Evolutionary conservation across 257 asterid species (phyloP), one percentile per base, ranked within the genome.

Genomic region (Capsicum baccatum): DNA sequence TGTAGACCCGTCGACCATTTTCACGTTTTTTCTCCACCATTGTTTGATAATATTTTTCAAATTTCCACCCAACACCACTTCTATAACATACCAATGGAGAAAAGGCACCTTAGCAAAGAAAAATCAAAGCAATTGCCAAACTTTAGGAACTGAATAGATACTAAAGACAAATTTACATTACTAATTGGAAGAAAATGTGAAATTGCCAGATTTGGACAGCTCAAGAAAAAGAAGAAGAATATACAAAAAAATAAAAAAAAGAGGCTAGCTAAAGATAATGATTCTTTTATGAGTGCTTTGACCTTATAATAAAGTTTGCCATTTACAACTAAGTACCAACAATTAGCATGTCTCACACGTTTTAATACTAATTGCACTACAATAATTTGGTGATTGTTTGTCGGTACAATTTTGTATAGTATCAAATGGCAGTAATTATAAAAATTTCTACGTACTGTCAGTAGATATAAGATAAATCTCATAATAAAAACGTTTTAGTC

Each of bases 41-140:
- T 26, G 13, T 54, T 76, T 76, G 50, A 78, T 54, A 33, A 5
- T 54, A 78, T 78, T 54, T 78, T 78, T 26, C 48, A 54, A 78
- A 78, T 78, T 15, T 78, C 50, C 66, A 54, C 64, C 82, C 9
- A 54, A 50, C 33, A 9, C 82, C 50, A 78, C 66, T 78, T 54
- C 4, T 54, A 54, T 54, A 26, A 78, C 1, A 26, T 13, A 14
- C 50, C 82, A 54, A 14, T 78, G 33, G 52, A 54, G 33, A 54
- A 26, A 78, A 78, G 50, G 33, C 50, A 78, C 33, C 2, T 33
- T 26, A 48, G 3, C 82, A 78, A 78, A 3, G 0, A 9, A 2
- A 78, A 54, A 26, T 54, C 13, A 9, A 54, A 26, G 9, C 33
- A 26, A 16, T 54, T 78, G 50, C 82, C 50, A 78, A 54, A 33